phyloP scores from a whole-genome alignment of 202 grass and related monocot genomes.

The Thinopyrum obtusiflorum region DNA sequence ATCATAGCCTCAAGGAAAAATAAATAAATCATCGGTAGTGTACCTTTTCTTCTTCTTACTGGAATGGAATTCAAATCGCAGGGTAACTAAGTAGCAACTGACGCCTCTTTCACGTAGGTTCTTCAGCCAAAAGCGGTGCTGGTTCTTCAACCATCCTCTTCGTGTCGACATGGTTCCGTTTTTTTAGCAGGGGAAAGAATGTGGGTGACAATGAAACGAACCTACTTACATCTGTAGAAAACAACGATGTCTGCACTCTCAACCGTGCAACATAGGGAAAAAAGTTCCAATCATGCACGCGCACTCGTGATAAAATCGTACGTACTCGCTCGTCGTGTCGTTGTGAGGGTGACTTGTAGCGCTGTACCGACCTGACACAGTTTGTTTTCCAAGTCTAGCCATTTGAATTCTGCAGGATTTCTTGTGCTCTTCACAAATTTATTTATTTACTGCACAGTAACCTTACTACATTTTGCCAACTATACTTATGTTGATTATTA shows the following conservation, averaged over 20 bases:
- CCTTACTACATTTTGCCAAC: not conserved
- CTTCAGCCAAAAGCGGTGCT: not conserved
- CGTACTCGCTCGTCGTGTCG: not conserved
- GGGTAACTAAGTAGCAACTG: not conserved
- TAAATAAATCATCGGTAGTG: not conserved
- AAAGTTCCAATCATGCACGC: not conserved
- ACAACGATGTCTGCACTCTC: not conserved
- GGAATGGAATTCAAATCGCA: not conserved
- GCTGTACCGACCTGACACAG: not conserved
- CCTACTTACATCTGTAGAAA: not conserved
- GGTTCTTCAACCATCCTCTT: not conserved
- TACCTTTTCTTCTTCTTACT: not conserved
- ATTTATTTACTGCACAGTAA: not conserved
- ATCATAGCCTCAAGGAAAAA: not conserved
- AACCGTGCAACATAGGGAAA: not conserved
- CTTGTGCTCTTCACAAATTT: not conserved
- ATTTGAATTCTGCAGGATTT: not conserved
- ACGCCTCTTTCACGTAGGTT: not conserved
- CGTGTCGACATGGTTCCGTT: not conserved
- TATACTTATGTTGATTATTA: too few relatives aligned
- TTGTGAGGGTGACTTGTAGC: conserved; percentile 17
- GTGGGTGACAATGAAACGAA: not conserved
- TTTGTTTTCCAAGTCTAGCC: too few relatives aligned
- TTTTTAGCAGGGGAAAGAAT: not conserved
- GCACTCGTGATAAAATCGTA: not conserved